Evolutionary conservation across 2,329 filamentous ascomycete genomes (phyloP).

Genomic region (Tolypocladium ovalisporum): DNA sequence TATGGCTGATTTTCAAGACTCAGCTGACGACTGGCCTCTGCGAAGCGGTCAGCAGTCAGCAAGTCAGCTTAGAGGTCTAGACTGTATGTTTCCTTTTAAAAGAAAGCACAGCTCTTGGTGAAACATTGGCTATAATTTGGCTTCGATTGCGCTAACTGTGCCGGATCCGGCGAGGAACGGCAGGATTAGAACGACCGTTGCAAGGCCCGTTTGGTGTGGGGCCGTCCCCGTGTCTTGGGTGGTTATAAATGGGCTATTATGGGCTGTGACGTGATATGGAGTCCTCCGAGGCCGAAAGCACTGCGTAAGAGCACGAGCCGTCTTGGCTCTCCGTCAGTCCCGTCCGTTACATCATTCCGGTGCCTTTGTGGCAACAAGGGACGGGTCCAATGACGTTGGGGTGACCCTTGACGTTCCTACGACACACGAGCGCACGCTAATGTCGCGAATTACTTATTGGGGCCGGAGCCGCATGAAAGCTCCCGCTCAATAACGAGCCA

Average conservation of each 20-base stretch:
- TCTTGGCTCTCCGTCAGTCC: not conserved
- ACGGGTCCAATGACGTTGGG: not conserved
- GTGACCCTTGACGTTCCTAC: not conserved
- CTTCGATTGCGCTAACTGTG: too few species aligned
- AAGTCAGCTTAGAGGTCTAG: not conserved
- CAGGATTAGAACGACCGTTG: too few species aligned
- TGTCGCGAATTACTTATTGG: not conserved
- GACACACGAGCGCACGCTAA: not conserved
- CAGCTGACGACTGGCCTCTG: not conserved
- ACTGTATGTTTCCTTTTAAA: not conserved
- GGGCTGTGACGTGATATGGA: not conserved
- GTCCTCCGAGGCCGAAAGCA: not conserved
- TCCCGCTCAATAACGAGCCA: not conserved
- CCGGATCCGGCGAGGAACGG: too few species aligned
- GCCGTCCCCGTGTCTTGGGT: not conserved
- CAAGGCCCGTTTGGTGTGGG: not conserved
- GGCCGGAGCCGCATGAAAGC: not conserved
- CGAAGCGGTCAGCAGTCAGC: not conserved
- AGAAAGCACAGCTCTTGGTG: not conserved
- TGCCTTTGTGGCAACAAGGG: not conserved
- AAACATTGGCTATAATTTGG: not conserved
- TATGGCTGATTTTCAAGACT: not conserved
- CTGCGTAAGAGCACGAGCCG: not conserved
- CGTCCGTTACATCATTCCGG: not conserved
- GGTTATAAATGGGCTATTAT: not conserved